These are phyloP conservation scores for Rauvolfia tetraphylla DNA, from an alignment of 257 asterid genomes.

Conservation along the genomic window DNA sequence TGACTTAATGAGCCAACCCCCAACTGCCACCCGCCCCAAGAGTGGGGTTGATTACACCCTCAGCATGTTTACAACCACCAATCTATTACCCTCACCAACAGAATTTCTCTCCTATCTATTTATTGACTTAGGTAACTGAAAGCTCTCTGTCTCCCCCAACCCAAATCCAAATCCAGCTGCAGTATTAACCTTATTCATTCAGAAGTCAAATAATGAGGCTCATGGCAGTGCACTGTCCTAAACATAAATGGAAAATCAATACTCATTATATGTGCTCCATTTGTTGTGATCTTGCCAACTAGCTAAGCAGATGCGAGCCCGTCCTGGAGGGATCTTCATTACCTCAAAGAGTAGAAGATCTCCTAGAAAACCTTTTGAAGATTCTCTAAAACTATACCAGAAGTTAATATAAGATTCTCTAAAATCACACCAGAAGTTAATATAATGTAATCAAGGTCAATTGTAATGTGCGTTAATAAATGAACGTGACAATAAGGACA, in stretches of 20 bases:
- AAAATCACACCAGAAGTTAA: background rate
- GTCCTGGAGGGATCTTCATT: background rate
- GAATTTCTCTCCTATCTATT: slow-evolving; percentile 6
- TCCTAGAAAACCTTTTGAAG: background rate
- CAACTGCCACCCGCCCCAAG: slow-evolving; percentile 26
- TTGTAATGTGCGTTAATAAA: background rate
- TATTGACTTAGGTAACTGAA: slow-evolving; percentile 8
- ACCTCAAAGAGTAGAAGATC: background rate
- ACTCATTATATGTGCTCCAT: background rate
- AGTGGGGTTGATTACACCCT: slow-evolving; percentile 1
- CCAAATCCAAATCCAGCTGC: slow-evolving; percentile 12
- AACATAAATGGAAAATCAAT: background rate
- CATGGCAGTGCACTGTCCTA: background rate
- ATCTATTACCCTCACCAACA: background rate
- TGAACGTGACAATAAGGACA: background rate
- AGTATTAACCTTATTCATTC: slow-evolving; percentile 14
- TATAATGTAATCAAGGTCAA: background rate
- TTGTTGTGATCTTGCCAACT: background rate
- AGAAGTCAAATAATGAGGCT: background rate
- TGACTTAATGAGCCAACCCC: slow-evolving; percentile 9
- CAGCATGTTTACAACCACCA: slow-evolving; percentile 8
- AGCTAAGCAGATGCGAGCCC: background rate
- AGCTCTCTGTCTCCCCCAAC: background rate
- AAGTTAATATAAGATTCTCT: background rate
- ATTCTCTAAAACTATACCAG: no score